Conservation (phyloP, 2,329 filamentous ascomycete species). For the Calonectria pteridis region DNA sequence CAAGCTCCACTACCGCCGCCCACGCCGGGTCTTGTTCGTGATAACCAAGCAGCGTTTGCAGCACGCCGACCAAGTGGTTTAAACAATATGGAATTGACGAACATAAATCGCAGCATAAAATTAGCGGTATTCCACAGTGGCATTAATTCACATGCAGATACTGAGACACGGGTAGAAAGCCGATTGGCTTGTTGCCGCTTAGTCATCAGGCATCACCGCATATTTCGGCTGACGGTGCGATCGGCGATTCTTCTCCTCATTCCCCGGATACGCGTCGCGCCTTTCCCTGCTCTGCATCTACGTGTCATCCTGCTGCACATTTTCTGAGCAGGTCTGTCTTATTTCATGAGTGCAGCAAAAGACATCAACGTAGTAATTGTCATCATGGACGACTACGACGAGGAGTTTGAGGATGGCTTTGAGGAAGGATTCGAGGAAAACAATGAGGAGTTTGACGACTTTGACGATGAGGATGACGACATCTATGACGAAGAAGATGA, state of each 20-base stretch:
- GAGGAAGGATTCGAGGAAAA: background rate
- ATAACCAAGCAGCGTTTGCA: background rate
- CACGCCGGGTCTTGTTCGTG: background rate
- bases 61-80: background rate
- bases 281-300: background rate
- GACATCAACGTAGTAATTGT: background rate
- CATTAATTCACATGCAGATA: background rate
- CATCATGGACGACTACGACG: constrained; percentile 3
- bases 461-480: background rate
- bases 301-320: constrained; percentile 1
- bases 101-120: background rate
- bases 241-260: constrained; percentile 1
- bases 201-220: background rate
- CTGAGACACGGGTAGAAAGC: background rate
- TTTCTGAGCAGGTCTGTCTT: background rate
- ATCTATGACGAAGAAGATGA: background rate
- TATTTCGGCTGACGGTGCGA: background rate
- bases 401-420: background rate
- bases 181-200: background rate
- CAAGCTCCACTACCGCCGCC: background rate
- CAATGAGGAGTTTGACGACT: background rate
- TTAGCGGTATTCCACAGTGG: background rate
- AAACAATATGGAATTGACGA: background rate
- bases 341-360: background rate
- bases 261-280: constrained; percentile 1